Evolutionary conservation across 2,329 filamentous ascomycete genomes (phyloP).

Genomic region (Clonostachys sp.): DNA sequence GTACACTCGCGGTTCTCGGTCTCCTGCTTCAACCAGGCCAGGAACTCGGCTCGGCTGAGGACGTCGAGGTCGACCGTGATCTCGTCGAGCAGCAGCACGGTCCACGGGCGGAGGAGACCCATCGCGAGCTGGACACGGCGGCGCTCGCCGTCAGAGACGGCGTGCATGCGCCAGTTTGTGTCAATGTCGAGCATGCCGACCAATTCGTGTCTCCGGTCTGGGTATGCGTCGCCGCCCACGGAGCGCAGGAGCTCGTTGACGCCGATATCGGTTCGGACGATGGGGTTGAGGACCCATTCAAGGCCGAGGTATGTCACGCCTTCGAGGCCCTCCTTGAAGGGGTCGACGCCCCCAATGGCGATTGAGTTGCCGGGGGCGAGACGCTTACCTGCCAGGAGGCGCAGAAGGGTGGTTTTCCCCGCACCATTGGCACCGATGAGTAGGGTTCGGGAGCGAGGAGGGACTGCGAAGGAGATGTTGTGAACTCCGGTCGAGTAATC

Average conservation of each 20-base stretch:
- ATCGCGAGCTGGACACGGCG: constrained; percentile 92
- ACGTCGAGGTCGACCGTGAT: constrained; percentile 97
- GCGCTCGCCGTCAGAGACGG: constrained; percentile 88
- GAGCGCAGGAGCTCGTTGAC: constrained; percentile 79
- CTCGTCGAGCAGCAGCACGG: constrained; percentile 85
- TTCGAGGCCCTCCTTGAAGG: constrained; percentile 84
- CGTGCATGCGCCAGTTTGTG: constrained; percentile 89
- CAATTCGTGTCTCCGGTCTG: constrained; percentile 79
- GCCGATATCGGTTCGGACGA: constrained; percentile 91
- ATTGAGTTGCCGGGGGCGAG: constrained; percentile 76
- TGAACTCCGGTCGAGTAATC: constrained; percentile 77
- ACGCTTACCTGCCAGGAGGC: constrained; percentile 90
- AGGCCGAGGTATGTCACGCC: constrained; percentile 96
- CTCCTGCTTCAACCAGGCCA: constrained; percentile 81
- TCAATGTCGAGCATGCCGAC: constrained; percentile 89
- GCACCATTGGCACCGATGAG: constrained; percentile 96
- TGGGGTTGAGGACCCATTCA: constrained; percentile 97
- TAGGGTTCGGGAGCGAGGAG: constrained; percentile 79
- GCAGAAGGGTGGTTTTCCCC: constrained; percentile 93
- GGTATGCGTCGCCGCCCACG: constrained; percentile 82
- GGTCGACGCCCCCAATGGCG: constrained; percentile 76
- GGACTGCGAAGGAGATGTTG: constrained; percentile 71
- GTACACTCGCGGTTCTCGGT: constrained; percentile 80
- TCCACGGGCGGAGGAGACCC: constrained; percentile 90
- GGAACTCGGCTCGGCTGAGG: constrained; percentile 77